phyloP scores from a whole-genome alignment of 2,329 filamentous ascomycete genomes.

The Aspergillus fumigatiaffinis region DNA sequence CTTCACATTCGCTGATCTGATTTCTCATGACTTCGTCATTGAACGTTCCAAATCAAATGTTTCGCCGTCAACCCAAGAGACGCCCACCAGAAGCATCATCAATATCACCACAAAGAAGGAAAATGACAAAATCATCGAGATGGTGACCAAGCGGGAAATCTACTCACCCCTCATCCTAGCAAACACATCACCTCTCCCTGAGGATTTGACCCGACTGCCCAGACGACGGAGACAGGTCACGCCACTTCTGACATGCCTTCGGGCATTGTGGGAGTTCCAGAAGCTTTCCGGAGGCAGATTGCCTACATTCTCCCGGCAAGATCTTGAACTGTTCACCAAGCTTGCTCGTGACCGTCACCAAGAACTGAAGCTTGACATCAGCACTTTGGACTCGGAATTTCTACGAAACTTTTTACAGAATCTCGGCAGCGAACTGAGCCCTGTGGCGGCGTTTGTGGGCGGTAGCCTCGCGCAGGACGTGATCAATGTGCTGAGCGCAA shows the following conservation, averaged over 20 bases:
- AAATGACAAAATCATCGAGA: conserved; percentile 71
- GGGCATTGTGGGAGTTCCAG: conserved; percentile 87
- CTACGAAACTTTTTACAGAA: conserved; percentile 83
- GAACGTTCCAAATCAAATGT: conserved; percentile 80
- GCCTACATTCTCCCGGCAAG: conserved; percentile 56
- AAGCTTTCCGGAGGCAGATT: conserved; percentile 52
- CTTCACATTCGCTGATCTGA: conserved; percentile 90
- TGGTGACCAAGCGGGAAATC: conserved; percentile 85
- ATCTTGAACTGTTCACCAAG: conserved; percentile 72
- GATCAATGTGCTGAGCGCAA: conserved; percentile 88
- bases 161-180: conserved; percentile 88
- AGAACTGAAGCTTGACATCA: conserved; percentile 64
- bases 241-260: conserved; percentile 77
- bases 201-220: conserved; percentile 65
- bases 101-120: conserved; percentile 66
- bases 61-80: conserved; percentile 61
- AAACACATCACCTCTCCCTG: conserved; percentile 69
- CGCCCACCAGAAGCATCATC: conserved; percentile 71
- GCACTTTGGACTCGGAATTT: conserved; percentile 66
- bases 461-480: conserved; percentile 92
- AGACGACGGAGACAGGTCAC: conserved; percentile 71
- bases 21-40: conserved; percentile 84
- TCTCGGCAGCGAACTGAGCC: conserved; percentile 75
- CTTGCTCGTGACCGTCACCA: conserved; percentile 75
- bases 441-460: conserved; percentile 83